Percentiles rank a stretch among this genome's conserved stretches.
These are phyloP conservation scores for Allium sativum DNA, from an alignment of 106 monocot species.

Conservation along the genomic window DNA sequence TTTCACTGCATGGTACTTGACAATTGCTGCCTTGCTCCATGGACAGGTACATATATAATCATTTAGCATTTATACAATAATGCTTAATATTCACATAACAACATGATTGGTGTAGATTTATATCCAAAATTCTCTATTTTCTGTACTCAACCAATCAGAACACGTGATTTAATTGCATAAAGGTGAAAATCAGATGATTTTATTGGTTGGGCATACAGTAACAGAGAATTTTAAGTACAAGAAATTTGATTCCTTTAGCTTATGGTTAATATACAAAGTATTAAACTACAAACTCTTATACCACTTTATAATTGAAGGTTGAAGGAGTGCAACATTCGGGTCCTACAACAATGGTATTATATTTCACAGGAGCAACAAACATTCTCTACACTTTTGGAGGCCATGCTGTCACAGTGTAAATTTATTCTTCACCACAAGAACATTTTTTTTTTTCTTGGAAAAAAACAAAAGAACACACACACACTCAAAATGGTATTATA, in stretches of 20 bases:
- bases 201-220: too few species aligned
- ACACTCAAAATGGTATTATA: too few species aligned
- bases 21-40: constrained; percentile 49
- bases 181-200: too few species aligned
- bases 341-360: constrained; percentile 57
- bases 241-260: too few species aligned
- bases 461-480: too few species aligned
- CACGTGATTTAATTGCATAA: too few species aligned
- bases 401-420: constrained; percentile 82
- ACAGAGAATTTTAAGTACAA: too few species aligned
- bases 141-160: too few species aligned
- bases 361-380: constrained; percentile 78
- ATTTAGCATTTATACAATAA: neutral
- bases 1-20: constrained; percentile 75
- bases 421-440: neutral
- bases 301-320: constrained; percentile 16
- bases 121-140: too few species aligned
- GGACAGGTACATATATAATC: constrained; percentile 36
- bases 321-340: constrained; percentile 62
- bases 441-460: too few species aligned
- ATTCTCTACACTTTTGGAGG: constrained; percentile 87
- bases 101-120: neutral
- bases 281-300: too few species aligned
- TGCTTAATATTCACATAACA: neutral
- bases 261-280: too few species aligned